phyloP scores from a whole-genome alignment of 345 rosid species.

The Brassica carinata region DNA sequence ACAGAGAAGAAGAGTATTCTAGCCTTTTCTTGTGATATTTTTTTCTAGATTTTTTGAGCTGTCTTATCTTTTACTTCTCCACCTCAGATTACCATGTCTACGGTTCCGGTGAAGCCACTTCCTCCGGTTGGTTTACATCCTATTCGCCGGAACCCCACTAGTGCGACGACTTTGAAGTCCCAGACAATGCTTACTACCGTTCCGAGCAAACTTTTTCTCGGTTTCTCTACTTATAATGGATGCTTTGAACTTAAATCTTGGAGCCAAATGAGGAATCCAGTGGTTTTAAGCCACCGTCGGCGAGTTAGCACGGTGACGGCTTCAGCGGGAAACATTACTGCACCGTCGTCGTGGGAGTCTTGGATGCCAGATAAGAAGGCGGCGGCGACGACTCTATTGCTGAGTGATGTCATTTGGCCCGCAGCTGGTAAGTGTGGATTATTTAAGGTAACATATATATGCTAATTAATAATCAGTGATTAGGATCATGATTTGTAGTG shows the following conservation, averaged over 20 bases:
- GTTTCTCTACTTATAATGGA: not conserved
- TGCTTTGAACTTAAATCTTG: not conserved
- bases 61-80: slow-evolving; percentile 34
- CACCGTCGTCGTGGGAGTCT: slow-evolving; percentile 62
- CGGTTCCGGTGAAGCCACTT: slow-evolving; percentile 29
- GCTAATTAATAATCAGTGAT: not conserved
- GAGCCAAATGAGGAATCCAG: not conserved
- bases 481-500: not conserved
- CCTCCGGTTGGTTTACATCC: not conserved
- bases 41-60: slow-evolving; percentile 16
- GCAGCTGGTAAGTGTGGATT: slow-evolving; percentile 63
- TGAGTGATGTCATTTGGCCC: slow-evolving; percentile 93
- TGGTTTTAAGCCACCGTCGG: not conserved
- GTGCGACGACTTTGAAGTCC: not conserved
- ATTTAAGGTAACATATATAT: not conserved
- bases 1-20: slow-evolving; percentile 19
- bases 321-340: slow-evolving; percentile 48
- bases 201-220: slow-evolving; percentile 10
- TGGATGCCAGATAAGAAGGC: slow-evolving; percentile 69
- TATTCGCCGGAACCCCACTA: slow-evolving; percentile 21
- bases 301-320: slow-evolving; percentile 27
- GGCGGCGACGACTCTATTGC: slow-evolving; percentile 47
- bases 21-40: slow-evolving; percentile 29
- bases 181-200: slow-evolving; percentile 18
- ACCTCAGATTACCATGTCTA: slow-evolving; percentile 23